phyloP scores from a whole-genome alignment of 441 rosid species.

The Hypseocharis bilobata region DNA sequence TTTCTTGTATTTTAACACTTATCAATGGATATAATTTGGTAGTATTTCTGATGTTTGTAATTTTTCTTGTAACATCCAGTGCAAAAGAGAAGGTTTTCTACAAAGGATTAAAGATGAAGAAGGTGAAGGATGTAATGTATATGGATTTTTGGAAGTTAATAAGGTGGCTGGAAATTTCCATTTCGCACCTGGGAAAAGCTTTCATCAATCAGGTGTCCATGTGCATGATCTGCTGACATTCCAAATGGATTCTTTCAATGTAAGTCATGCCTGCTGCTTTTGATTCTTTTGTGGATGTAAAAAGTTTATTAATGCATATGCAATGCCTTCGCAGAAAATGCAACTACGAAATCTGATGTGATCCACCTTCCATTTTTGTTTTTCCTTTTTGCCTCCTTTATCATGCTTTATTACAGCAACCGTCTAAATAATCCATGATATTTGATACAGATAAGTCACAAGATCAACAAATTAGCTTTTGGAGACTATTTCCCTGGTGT shows the following conservation, averaged over 20 bases:
- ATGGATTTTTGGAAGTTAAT: constrained; percentile 85
- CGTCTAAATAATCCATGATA: constrained; percentile 9
- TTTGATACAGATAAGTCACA: constrained; percentile 67
- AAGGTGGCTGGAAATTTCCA: constrained; percentile 96
- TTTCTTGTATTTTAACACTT: not conserved
- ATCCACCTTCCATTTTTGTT: not conserved
- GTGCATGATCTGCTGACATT: constrained; percentile 80
- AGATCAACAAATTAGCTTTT: constrained; percentile 62
- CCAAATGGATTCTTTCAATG: constrained; percentile 83
- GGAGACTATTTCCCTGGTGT: constrained; percentile 90
- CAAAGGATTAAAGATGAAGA: constrained; percentile 84
- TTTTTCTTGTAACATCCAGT: constrained; percentile 34
- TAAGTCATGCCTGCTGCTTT: constrained; percentile 29
- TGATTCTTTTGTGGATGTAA: not conserved
- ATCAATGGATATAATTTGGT: not conserved
- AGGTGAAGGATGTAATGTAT: constrained; percentile 91
- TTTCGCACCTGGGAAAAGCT: constrained; percentile 97
- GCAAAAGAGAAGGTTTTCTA: constrained; percentile 87
- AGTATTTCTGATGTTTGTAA: constrained; percentile 1
- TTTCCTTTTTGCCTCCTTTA: not conserved
- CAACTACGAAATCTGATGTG: not conserved
- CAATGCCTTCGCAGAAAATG: not conserved
- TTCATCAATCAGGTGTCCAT: constrained; percentile 77
- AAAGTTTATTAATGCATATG: not conserved
- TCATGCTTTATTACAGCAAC: constrained; percentile 2